Conservation (phyloP, 2,329 filamentous ascomycete species). For the Neonectria magnoliae region DNA sequence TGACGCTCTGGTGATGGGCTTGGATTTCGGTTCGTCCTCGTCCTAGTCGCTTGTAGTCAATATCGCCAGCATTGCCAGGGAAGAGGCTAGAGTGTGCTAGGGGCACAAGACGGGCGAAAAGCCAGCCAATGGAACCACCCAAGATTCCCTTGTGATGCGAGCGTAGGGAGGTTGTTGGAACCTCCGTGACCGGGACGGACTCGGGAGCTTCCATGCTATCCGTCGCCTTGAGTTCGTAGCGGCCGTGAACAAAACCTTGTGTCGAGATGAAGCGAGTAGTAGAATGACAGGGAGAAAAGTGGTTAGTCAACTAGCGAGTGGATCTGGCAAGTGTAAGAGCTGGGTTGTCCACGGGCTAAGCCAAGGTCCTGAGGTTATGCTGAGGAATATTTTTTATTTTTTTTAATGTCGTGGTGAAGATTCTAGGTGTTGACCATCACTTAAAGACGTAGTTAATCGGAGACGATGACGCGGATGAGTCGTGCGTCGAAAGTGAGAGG, state of each 20-base stretch:
- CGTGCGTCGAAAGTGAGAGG: not conserved
- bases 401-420: not conserved
- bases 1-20: not conserved
- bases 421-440: not conserved
- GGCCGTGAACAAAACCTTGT: too few species aligned
- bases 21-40: not conserved
- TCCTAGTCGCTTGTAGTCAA: constrained; percentile 7
- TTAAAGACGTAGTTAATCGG: not conserved
- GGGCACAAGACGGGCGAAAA: not conserved
- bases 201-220: not conserved
- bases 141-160: not conserved
- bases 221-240: not conserved
- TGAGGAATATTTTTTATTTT: too few species aligned
- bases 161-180: not conserved
- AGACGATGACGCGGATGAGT: not conserved
- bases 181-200: not conserved
- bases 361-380: not conserved
- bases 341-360: not conserved
- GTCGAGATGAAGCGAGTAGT: too few species aligned
- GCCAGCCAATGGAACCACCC: not conserved
- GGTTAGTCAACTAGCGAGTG: not conserved
- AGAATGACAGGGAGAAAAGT: not conserved
- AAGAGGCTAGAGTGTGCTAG: not conserved
- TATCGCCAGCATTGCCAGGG: constrained; percentile 6
- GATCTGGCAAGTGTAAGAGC: not conserved